A percentile compares a stretch with the other conserved stretches of the same genome.
These are phyloP conservation scores for Nannizziopsis barbatae DNA, from an alignment of 2,329 filamentous ascomycete species.

Conservation along the genomic window DNA sequence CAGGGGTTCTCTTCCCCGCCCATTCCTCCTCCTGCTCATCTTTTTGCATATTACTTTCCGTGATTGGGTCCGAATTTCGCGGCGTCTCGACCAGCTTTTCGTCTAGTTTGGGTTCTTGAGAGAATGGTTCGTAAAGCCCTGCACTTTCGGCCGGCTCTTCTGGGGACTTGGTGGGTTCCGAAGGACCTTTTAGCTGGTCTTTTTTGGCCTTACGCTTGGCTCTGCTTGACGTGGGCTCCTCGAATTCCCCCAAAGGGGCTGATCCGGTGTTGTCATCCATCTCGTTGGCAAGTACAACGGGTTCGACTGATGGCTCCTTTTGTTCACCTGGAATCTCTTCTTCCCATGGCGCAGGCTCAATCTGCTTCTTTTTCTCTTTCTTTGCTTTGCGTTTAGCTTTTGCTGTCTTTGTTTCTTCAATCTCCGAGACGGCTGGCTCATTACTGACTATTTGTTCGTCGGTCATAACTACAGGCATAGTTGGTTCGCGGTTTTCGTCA, in stretches of 20 bases:
- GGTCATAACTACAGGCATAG: not conserved
- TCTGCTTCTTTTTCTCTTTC: slow-evolving; percentile 32
- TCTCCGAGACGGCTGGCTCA: slow-evolving; percentile 1
- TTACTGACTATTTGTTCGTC: slow-evolving; percentile 11
- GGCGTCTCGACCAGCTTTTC: not conserved
- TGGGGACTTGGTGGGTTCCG: not conserved
- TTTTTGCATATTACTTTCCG: not conserved
- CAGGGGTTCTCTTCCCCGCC: not conserved
- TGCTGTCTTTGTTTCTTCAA: slow-evolving; percentile 14
- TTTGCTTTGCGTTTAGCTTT: slow-evolving; percentile 30
- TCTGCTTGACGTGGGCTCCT: slow-evolving; percentile 27
- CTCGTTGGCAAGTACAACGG: not conserved
- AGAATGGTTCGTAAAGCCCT: not conserved
- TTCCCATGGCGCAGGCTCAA: slow-evolving; percentile 10
- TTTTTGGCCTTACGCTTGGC: slow-evolving; percentile 41
- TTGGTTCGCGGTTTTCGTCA: not conserved
- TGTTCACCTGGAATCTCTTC: slow-evolving; percentile 8
- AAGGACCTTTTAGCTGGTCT: slow-evolving; percentile 26
- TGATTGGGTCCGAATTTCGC: not conserved
- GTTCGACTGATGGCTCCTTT: not conserved
- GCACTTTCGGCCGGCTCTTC: not conserved
- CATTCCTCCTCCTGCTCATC: not conserved
- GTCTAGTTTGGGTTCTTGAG: not conserved
- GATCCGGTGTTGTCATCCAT: slow-evolving; percentile 11
- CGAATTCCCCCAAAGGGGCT: slow-evolving; percentile 15